Conservation (phyloP, 129 eudicot genomes). For the Sambucus nigra region DNA sequence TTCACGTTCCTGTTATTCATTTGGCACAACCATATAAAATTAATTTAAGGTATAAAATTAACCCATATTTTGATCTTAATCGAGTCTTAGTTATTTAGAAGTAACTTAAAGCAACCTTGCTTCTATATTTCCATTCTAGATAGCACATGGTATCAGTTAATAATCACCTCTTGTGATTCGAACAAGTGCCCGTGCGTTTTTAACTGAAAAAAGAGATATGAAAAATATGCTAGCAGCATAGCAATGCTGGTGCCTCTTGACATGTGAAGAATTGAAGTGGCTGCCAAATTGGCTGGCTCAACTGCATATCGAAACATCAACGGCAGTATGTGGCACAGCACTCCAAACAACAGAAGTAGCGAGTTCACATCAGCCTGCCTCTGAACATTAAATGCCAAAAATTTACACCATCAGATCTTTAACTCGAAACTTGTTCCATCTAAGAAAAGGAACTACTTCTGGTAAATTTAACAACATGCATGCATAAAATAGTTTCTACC, state of each 20-base stretch:
- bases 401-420: neutral
- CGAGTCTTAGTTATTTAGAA: neutral
- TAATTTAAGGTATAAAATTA: neutral
- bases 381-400: conserved; percentile 24
- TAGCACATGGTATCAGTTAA: neutral
- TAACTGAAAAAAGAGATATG: conserved; percentile 64
- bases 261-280: conserved; percentile 29
- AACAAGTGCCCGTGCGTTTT: conserved; percentile 72
- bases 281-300: neutral
- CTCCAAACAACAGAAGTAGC: conserved; percentile 49
- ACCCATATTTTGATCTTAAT: neutral
- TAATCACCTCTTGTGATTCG: conserved; percentile 47
- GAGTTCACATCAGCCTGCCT: conserved; percentile 74
- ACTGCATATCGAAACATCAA: conserved; percentile 33
- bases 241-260: conserved; percentile 63
- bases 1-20: conserved; percentile 28
- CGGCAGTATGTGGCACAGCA: conserved; percentile 74
- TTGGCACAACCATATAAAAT: neutral
- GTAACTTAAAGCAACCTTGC: no score
- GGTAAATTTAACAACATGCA: no score
- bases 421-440: no score
- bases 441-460: no score
- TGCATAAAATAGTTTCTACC: no score
- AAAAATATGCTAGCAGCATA: conserved; percentile 65
- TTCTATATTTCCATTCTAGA: no score